phyloP scores from a whole-genome alignment of 106 monocot genomes.

The Apostasia shenzhenica region DNA sequence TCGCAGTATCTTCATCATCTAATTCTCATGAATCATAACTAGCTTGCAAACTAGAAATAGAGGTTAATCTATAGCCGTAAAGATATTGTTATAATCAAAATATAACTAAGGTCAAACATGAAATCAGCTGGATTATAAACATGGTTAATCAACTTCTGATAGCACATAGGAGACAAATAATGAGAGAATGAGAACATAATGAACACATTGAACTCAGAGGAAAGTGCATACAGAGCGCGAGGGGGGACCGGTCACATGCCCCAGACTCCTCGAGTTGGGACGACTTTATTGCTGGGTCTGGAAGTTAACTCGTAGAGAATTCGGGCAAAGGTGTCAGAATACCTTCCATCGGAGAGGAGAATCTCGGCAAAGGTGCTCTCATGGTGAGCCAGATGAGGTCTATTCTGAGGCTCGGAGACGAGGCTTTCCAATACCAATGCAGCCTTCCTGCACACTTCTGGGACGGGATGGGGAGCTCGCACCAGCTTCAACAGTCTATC shows the following conservation, averaged over 20 bases:
- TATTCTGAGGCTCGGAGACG: slow-evolving; percentile 91
- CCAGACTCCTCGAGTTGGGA: slow-evolving; percentile 61
- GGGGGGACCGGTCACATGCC: slow-evolving; percentile 44
- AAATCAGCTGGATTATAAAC: too few species aligned
- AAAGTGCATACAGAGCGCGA: too few species aligned
- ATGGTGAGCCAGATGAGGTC: slow-evolving; percentile 57
- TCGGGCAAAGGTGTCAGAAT: slow-evolving; percentile 73
- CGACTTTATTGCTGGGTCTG: slow-evolving; percentile 55
- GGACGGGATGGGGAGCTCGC: slow-evolving; percentile 74
- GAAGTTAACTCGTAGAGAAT: slow-evolving; percentile 86
- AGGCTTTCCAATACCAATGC: slow-evolving; percentile 83
- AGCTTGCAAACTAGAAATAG: too few species aligned
- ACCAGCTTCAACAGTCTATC: slow-evolving; percentile 85
- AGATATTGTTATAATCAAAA: too few species aligned
- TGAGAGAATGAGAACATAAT: too few species aligned
- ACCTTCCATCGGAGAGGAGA: slow-evolving; percentile 59
- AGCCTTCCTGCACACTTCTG: slow-evolving; percentile 85
- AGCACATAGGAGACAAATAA: too few species aligned
- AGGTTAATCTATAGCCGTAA: too few species aligned
- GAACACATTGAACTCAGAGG: too few species aligned
- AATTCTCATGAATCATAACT: too few species aligned
- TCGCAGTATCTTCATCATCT: too few species aligned
- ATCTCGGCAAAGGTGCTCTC: slow-evolving; percentile 86
- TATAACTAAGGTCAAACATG: too few species aligned
- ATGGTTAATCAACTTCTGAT: too few species aligned